A percentile compares a stretch with the other conserved stretches of the same genome.
phyloP scores from a whole-genome alignment of 768 basidiomycete genomes.

The Tricholoma sp. region DNA sequence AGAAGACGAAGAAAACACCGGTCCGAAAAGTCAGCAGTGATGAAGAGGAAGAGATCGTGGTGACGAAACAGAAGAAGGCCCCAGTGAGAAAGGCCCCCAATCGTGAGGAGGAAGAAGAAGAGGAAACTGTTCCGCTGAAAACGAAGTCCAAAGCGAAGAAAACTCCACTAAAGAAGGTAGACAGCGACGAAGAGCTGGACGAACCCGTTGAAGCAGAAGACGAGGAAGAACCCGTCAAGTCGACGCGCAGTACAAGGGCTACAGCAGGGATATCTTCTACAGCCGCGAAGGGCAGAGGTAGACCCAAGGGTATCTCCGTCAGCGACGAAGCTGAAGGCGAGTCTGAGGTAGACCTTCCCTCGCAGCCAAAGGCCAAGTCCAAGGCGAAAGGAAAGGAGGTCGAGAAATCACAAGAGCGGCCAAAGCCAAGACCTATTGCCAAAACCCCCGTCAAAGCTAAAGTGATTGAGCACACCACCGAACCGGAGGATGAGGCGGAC shows the following conservation, averaged over 20 bases:
- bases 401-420: conserved; percentile 6
- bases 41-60: background rate
- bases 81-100: background rate
- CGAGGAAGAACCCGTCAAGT: conserved; percentile 4
- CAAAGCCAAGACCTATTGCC: conserved; percentile 5
- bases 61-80: background rate
- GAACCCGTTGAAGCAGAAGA: conserved; percentile 8
- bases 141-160: conserved; percentile 11
- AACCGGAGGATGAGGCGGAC: conserved; percentile 10
- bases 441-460: conserved; percentile 2
- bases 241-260: background rate
- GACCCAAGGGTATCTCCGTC: background rate
- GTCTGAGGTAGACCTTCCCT: conserved; percentile 3
- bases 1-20: background rate
- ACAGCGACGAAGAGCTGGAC: conserved; percentile 10
- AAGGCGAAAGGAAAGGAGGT: conserved; percentile 12
- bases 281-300: conserved; percentile 8
- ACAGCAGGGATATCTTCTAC: background rate
- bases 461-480: background rate
- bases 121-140: conserved; percentile 7
- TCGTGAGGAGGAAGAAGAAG: conserved; percentile 3
- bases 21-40: background rate
- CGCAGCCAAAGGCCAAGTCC: conserved; percentile 9
- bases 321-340: conserved; percentile 15
- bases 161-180: conserved; percentile 9